phyloP scores from a whole-genome alignment of 257 asterid genomes.

The Verbena officinalis region DNA sequence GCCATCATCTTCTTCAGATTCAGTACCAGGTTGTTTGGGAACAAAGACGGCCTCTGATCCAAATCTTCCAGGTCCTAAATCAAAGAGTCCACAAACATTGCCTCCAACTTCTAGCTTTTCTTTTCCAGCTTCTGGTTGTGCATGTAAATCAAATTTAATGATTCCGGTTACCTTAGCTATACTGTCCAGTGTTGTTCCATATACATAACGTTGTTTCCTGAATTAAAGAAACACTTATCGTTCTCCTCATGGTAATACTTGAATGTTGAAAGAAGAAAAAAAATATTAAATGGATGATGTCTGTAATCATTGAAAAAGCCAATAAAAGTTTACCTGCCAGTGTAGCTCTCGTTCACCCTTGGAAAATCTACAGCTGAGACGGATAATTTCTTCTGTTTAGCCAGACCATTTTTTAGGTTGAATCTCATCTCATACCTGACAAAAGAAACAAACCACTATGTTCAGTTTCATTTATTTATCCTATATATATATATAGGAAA shows the following conservation, averaged over 20 bases:
- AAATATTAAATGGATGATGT: too few relatives aligned
- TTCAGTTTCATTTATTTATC: slow-evolving; percentile 14
- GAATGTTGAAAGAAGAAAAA: neutral
- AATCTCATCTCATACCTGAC: slow-evolving; percentile 95
- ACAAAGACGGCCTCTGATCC: slow-evolving; percentile 97
- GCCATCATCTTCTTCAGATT: slow-evolving; percentile 94
- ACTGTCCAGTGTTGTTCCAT: slow-evolving; percentile 78
- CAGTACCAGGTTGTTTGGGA: slow-evolving; percentile 68
- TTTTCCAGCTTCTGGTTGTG: slow-evolving; percentile 76
- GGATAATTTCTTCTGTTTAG: slow-evolving; percentile 83
- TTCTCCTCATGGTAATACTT: neutral
- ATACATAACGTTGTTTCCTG: slow-evolving; percentile 92
- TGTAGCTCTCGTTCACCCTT: slow-evolving; percentile 88
- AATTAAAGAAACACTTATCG: slow-evolving; percentile 18
- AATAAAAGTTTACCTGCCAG: slow-evolving; percentile 65
- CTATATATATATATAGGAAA: slow-evolving; percentile 11
- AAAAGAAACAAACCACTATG: slow-evolving; percentile 22
- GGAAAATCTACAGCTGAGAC: slow-evolving; percentile 93
- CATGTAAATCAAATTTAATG: slow-evolving; percentile 88
- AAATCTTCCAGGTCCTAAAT: slow-evolving; percentile 84
- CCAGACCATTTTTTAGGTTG: slow-evolving; percentile 83
- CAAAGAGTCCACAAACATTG: slow-evolving; percentile 79
- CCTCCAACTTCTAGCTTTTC: slow-evolving; percentile 92
- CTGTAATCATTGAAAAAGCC: neutral
- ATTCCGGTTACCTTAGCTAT: slow-evolving; percentile 89